Evolutionary conservation across 208 protist genomes (phyloP).

Genomic region (Trichomonas tenax): DNA sequence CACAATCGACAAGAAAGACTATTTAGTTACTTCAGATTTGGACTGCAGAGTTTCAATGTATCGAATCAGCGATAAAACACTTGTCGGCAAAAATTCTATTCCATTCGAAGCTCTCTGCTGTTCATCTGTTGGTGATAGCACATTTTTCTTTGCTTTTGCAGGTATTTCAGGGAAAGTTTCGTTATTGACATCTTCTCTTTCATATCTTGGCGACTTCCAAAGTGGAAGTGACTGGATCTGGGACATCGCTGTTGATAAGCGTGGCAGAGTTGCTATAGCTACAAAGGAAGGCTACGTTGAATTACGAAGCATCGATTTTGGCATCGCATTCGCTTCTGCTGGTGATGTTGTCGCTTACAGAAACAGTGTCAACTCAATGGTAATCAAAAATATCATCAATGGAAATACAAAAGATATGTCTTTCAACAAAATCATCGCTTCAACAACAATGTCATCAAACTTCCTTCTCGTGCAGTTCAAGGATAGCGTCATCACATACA

Average conservation of each 20-base stretch:
- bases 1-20: neutral
- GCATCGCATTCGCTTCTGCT: neutral
- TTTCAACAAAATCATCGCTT: neutral
- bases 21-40: neutral
- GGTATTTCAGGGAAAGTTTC: conserved; percentile 2
- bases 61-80: neutral
- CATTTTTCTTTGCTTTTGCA: neutral
- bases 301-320: neutral
- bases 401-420: neutral
- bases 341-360: neutral
- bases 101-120: neutral
- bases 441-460: neutral
- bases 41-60: conserved; percentile 21
- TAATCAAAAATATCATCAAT: neutral
- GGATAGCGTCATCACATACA: neutral
- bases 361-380: neutral
- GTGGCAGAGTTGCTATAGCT: neutral
- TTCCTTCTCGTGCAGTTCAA: neutral
- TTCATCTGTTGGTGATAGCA: neutral
- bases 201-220: conserved; percentile 5
- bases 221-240: neutral
- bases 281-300: conserved; percentile 5
- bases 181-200: neutral
- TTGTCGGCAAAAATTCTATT: neutral
- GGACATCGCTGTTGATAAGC: neutral